These are phyloP conservation scores for Crithidia mellificae DNA, from an alignment of 208 protist genomes.

Conservation along the genomic window DNA sequence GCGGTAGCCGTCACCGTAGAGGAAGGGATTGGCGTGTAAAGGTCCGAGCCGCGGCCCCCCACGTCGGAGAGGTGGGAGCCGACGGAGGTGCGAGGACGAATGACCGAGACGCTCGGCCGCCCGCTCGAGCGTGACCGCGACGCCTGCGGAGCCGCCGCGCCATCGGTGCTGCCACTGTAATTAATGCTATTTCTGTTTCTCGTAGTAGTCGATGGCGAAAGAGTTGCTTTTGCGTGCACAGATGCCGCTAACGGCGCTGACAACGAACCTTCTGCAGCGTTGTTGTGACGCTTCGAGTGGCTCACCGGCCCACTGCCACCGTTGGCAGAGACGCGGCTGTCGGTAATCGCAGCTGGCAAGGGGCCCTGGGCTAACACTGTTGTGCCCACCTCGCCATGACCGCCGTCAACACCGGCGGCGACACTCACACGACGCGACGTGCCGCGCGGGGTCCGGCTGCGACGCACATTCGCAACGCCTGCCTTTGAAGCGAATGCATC, in stretches of 20 bases:
- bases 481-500: neutral
- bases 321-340: neutral
- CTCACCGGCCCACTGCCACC: neutral
- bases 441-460: constrained; percentile 4
- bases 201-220: neutral
- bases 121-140: constrained; percentile 1
- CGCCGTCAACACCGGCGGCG: neutral
- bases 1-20: neutral
- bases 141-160: neutral
- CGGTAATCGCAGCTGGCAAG: neutral
- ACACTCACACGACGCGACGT: neutral
- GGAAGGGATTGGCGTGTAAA: constrained; percentile 4
- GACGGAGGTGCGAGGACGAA: constrained; percentile 14
- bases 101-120: neutral
- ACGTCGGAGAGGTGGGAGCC: constrained; percentile 1
- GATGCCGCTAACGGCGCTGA: neutral
- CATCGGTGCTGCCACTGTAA: neutral
- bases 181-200: no score
- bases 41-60: neutral
- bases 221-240: neutral
- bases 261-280: neutral
- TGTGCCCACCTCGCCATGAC: neutral
- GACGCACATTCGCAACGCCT: neutral
- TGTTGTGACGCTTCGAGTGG: neutral
- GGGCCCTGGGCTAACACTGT: neutral